Conservation (phyloP, 2,329 filamentous ascomycete genomes). For the Cladophialophora exuberans region DNA sequence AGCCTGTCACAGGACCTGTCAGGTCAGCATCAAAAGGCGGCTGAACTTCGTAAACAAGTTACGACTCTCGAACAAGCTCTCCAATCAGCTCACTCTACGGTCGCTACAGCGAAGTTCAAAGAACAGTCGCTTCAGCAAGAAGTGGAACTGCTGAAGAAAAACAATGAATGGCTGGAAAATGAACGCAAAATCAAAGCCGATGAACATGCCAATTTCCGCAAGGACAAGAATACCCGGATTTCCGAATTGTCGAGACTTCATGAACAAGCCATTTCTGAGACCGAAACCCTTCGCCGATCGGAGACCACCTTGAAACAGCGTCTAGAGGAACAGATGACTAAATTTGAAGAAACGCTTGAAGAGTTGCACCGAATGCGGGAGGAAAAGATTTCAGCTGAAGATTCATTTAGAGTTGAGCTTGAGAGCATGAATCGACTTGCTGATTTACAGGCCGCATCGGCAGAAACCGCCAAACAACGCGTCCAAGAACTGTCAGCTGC, state of each 20-base stretch:
- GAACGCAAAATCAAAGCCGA: conserved; percentile 89
- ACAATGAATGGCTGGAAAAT: conserved; percentile 88
- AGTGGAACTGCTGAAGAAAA: conserved; percentile 82
- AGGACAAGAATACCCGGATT: conserved; percentile 90
- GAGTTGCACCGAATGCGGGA: conserved; percentile 87
- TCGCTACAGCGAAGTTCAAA: conserved; percentile 82
- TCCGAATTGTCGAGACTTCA: conserved; percentile 85
- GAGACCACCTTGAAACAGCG: conserved; percentile 80
- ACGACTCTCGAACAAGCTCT: conserved; percentile 79
- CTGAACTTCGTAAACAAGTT: conserved; percentile 81
- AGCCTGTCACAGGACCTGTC: conserved; percentile 83
- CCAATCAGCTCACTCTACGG: conserved; percentile 78
- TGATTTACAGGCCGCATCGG: conserved; percentile 66
- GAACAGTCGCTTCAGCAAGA: conserved; percentile 91
- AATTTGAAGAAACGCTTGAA: conserved; percentile 79
- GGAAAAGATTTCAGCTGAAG: conserved; percentile 76
- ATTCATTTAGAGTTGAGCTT: conserved; percentile 84
- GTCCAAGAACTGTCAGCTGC: conserved; percentile 61
- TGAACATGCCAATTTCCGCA: conserved; percentile 86
- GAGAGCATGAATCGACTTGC: conserved; percentile 80
- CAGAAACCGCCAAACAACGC: conserved; percentile 62
- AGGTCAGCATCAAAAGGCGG: conserved; percentile 83
- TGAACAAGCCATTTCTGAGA: conserved; percentile 77
- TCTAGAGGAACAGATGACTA: conserved; percentile 80
- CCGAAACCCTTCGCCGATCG: conserved; percentile 76